Base-by-base conservation (phyloP, 2,329 filamentous ascomycete genomes). In the Fusarium musae region DNA sequence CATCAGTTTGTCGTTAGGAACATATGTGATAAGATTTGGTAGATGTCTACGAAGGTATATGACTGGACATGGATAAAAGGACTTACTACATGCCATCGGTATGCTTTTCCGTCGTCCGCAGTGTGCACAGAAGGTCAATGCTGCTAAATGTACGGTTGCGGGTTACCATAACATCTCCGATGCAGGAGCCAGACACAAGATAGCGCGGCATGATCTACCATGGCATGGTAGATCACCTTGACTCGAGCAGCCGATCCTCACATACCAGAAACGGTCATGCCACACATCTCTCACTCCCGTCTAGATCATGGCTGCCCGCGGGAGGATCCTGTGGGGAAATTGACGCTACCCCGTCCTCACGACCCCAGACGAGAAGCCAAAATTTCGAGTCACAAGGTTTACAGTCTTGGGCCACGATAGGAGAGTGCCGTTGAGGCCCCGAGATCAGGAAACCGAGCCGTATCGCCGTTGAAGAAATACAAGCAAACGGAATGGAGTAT, bases 271-370 rank as follows among this genome's bases (percentile, higher is more conserved):
- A 60, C 43, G 56, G 71, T 52, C 47, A 59, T 60, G 37, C 39
- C 44, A 59, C 52, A 42, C 30, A 59, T 61, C 59, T 37, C 52
- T 72, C 59, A 54, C 56, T 56, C 39, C 50, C 57, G 40, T 59
- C 43, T 40, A 58, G 44, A 66, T 66, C 47, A 63, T 62, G 70
- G 46, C 52, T 66, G 67, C 47, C 39, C 52, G 44, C 39, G 68
- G 59, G 63, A 71, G 60, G 47, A 73, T 71, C 65, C 54, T 78
- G 76, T 76, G 76, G 76, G 75, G 76, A 76, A 78, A 72, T 69
- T 66, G 65, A 68, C 73, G 59, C 73, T 73, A 78, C 75, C 76
- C 75, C 76, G 61, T 75, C 54, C 53, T 67, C 68, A 66, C 59
- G 64, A 67, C 62, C 72, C 70, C 60, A 62, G 71, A 42, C 66